Base-by-base conservation (phyloP, 1,284 basidiomycete species). In the Naganishia cerealis region DNA sequence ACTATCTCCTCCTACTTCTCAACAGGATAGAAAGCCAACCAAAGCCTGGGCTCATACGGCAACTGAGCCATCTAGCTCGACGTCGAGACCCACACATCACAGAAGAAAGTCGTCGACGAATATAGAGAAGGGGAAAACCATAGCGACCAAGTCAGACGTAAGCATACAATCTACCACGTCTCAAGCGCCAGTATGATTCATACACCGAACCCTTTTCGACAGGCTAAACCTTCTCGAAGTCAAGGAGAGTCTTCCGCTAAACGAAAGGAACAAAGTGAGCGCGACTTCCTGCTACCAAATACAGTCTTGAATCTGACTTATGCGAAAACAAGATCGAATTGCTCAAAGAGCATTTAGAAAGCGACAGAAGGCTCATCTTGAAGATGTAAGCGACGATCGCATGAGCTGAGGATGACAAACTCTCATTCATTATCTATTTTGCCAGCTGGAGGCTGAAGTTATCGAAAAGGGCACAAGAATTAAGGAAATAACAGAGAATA, bases 201-300 rank as follows among this genome's bases (percentile, higher is more conserved):
- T 24, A 7, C 13, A 12, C 8, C 40, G 40, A 42, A 9, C 8
- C 3, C 8, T 10, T 3, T 5, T 24, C 21, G 3, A 3, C 24
- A 63, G 61, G 15, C 61, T 15, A 63, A 63, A n/a, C 50, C 61
- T 8, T 63, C 61, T 16, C 38, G 61, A 42, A 63, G 61, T 63
- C 61, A 63, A 53, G 61, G 61, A 26, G 52, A 63, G 39, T 63
- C 61, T 13, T 63, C 61, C 5, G 61, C 61, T 3, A 63, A 63
- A 38, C 50, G 61, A 18, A 63, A 63, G 54, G 61, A 63, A 39
- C 61, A 63, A 21, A 63, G 61, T 63, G n/a, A 38, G 50, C 29
- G 7, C 46, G 46, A 24, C 13, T 9, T 9, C 12, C 21, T 7
- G 7, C 8, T 24, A 13, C 21, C 29, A 21, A 26, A 42, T 39